Conservation (phyloP, 1,139 yeast genomes). For the Pichia sp. region DNA sequence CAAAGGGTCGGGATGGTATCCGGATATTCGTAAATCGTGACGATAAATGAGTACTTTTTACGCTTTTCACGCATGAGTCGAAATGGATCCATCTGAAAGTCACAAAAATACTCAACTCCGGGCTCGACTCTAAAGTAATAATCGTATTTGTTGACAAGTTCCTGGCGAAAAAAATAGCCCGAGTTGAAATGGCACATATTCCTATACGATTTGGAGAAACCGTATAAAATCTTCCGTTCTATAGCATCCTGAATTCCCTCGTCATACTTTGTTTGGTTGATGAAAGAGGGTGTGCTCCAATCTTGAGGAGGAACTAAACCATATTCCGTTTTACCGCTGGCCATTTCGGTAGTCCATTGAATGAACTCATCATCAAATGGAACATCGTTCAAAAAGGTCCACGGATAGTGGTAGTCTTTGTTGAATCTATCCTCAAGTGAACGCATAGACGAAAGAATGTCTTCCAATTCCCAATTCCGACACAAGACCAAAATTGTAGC, state of each 20-base stretch:
- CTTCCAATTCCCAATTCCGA: constrained; percentile 45
- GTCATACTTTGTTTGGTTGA: constrained; percentile 42
- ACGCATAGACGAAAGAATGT: constrained; percentile 45
- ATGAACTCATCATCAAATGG: constrained; percentile 69
- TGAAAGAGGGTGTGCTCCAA: constrained; percentile 63
- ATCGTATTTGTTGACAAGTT: constrained; percentile 58
- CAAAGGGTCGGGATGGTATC: constrained; percentile 84
- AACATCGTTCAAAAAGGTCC: constrained; percentile 86
- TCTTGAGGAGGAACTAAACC: constrained; percentile 59
- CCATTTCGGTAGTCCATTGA: constrained; percentile 70
- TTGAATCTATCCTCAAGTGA: constrained; percentile 67
- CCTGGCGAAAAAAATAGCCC: constrained; percentile 76
- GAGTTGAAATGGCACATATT: constrained; percentile 82
- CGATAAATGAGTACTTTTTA: constrained; percentile 84
- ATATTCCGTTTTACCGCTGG: constrained; percentile 72
- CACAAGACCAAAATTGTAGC: constrained; percentile 74
- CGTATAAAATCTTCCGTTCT: constrained; percentile 67
- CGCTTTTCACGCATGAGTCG: constrained; percentile 62
- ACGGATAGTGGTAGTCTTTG: constrained; percentile 65
- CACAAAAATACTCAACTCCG: constrained; percentile 79
- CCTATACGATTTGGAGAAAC: constrained; percentile 71
- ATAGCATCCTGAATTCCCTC: constrained; percentile 53
- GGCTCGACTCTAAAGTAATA: constrained; percentile 97
- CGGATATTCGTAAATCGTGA: constrained; percentile 70
- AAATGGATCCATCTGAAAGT: constrained; percentile 84